These are phyloP conservation scores for Trifolium dubium DNA, from an alignment of 306 rosid genomes.

Conservation along the genomic window DNA sequence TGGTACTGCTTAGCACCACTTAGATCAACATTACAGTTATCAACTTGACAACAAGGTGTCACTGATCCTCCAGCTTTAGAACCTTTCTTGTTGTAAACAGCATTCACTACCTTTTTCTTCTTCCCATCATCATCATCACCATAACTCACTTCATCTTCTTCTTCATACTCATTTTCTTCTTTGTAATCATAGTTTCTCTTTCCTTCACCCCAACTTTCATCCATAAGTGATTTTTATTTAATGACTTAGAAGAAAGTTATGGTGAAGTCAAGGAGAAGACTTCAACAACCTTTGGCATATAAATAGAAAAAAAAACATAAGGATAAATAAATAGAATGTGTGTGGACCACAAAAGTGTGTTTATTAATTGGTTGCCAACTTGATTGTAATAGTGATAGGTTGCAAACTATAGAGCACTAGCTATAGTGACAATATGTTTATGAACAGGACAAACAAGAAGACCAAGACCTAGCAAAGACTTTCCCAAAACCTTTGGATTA, in stretches of 20 bases:
- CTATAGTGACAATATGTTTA: constrained; percentile 33
- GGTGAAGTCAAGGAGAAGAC: constrained; percentile 46
- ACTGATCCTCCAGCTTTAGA: constrained; percentile 56
- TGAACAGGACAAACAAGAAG: constrained; percentile 31
- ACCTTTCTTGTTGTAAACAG: constrained; percentile 45
- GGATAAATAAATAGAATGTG: constrained; percentile 31
- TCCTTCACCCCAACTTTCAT: constrained; percentile 60
- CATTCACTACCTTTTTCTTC: constrained; percentile 47
- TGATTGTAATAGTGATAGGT: constrained; percentile 46
- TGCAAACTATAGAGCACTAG: constrained; percentile 26
- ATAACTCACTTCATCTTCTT: constrained; percentile 50
- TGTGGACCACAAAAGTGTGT: constrained; percentile 68
- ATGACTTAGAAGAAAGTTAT: constrained; percentile 11
- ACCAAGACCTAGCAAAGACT: constrained; percentile 40
- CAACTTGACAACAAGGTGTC: constrained; percentile 67
- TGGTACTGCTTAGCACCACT: constrained; percentile 73
- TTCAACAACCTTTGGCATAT: constrained; percentile 37
- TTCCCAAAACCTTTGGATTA: background rate
- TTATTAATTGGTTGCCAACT: constrained; percentile 41
- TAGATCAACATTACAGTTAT: constrained; percentile 72
- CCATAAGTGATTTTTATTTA: constrained; percentile 51
- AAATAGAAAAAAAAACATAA: constrained; percentile 46
- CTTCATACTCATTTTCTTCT: constrained; percentile 49
- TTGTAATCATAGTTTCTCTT: constrained; percentile 54
- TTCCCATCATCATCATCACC: constrained; percentile 49